phyloP scores from a whole-genome alignment of 371 early-diverging fungal genomes.

The Sporodiniella umbellata region DNA sequence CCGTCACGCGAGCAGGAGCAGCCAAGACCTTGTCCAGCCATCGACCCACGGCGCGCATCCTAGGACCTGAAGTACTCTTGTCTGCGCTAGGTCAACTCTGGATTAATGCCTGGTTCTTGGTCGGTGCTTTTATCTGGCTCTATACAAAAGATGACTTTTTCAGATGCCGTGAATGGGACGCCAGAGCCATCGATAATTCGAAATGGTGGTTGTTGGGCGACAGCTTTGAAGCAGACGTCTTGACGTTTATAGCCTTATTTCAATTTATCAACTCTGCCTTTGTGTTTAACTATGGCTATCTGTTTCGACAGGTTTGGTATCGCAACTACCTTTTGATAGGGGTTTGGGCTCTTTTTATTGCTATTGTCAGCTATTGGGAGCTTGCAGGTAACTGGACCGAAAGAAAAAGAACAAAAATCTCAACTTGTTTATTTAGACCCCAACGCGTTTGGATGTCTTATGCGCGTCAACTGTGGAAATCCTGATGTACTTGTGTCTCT shows the following conservation, averaged over 20 bases:
- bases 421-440: conserved; percentile 43
- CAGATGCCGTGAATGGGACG: conserved; percentile 71
- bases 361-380: conserved; percentile 56
- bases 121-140: conserved; percentile 46
- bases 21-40: conserved; percentile 46
- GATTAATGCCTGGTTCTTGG: conserved; percentile 62
- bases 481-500: conserved; percentile 39
- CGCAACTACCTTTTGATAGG: conserved; percentile 57
- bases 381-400: conserved; percentile 58
- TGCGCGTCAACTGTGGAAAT: conserved; percentile 76
- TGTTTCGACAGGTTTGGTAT: conserved; percentile 57
- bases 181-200: conserved; percentile 51
- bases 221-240: conserved; percentile 65
- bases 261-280: conserved; percentile 63
- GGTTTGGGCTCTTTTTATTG: conserved; percentile 52
- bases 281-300: conserved; percentile 64
- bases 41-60: conserved; percentile 72
- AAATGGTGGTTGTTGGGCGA: conserved; percentile 82
- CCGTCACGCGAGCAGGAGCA: conserved; percentile 63
- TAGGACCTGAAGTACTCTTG: conserved; percentile 66
- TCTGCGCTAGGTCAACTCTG: conserved; percentile 62
- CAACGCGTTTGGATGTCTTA: conserved; percentile 63
- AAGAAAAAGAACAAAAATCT: not conserved
- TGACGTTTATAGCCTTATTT: conserved; percentile 56
- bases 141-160: conserved; percentile 64